Base-by-base conservation (phyloP, 805 yeast genomes). In the Priceomyces fermenticarens region DNA sequence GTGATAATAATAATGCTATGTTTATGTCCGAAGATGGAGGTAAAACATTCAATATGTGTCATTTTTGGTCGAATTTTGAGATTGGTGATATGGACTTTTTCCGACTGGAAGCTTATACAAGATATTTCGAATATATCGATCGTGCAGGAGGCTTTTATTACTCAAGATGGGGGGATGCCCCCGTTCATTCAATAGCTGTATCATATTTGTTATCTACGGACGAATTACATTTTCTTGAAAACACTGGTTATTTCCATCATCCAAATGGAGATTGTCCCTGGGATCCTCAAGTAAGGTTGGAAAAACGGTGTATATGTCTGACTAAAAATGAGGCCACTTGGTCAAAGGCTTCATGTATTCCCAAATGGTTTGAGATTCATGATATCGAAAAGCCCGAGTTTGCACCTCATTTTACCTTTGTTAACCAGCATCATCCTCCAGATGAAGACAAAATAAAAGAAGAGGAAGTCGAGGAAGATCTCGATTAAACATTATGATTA, bases 161-260 rank as follows among this genome's bases (percentile, higher is more conserved):
- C 54, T 88, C 85, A 62, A 74, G 95, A 49, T 86, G 93, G 91
- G 95, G 95, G 17, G 95, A 85, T 60, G 93, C 91, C 0, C 91
- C 91, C 9, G 77, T 85, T n/a, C 91, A 85, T 62, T 78, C 90
- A 2, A 74, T 85, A 42, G 91, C 87, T 2, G 88, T 78, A 13
- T 67, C 91, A 9, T 63, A 86, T 48, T 82, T 86, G 66, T 55
- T 85, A 62, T 78, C 83, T 40, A 77, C 75, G 58, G 77, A 75
- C 47, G 69, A 80, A 54, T 63, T 87, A 36, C 90, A 85, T 55
- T 46, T 81, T 72, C 85, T 87, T 57, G 81, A 77, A 43, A 90
- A 85, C 53, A 73, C 85, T 45, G 93, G 93, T 35, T 85, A 85
- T 63, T 83, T 58, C 65, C 95, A 85, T 58, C 78, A 72, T 39